Percentiles rank a stretch among this genome's conserved stretches.
These are phyloP conservation scores for Lojkania enalia DNA, from an alignment of 2,329 filamentous ascomycete genomes.

Conservation along the genomic window DNA sequence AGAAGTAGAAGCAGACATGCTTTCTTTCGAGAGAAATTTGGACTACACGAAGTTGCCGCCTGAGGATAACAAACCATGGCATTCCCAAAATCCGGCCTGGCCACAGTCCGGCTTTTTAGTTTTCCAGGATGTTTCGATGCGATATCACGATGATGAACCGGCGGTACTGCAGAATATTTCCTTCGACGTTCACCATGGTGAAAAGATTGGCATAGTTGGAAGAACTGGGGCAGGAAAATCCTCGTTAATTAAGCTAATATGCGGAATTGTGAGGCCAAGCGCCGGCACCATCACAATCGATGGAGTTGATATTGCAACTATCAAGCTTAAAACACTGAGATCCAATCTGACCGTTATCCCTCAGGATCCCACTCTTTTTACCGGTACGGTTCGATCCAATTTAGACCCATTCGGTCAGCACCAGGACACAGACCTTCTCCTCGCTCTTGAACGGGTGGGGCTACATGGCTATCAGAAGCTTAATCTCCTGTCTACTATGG, in stretches of 20 bases:
- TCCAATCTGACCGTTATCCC: conserved; percentile 49
- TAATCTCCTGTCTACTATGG: conserved; percentile 43
- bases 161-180: conserved; percentile 11
- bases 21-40: conserved; percentile 41
- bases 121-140: conserved; percentile 12
- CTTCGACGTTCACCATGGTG: conserved; percentile 12
- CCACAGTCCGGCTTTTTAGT: conserved; percentile 13
- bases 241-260: conserved; percentile 49
- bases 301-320: conserved; percentile 48
- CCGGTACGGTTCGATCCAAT: conserved; percentile 46
- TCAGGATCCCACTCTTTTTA: conserved; percentile 55
- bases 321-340: conserved; percentile 48
- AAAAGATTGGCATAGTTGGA: conserved; percentile 49
- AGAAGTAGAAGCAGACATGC: conserved; percentile 42
- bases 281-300: conserved; percentile 51
- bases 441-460: neutral
- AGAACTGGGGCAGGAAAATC: conserved; percentile 57
- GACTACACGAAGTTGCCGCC: neutral
- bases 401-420: neutral
- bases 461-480: no score
- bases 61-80: neutral
- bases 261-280: conserved; percentile 51
- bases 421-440: neutral
- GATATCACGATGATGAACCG: conserved; percentile 9
- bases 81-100: conserved; percentile 26